phyloP scores from a whole-genome alignment of 2,329 filamentous ascomycete genomes.

The Exophiala phaeomuriformis region DNA sequence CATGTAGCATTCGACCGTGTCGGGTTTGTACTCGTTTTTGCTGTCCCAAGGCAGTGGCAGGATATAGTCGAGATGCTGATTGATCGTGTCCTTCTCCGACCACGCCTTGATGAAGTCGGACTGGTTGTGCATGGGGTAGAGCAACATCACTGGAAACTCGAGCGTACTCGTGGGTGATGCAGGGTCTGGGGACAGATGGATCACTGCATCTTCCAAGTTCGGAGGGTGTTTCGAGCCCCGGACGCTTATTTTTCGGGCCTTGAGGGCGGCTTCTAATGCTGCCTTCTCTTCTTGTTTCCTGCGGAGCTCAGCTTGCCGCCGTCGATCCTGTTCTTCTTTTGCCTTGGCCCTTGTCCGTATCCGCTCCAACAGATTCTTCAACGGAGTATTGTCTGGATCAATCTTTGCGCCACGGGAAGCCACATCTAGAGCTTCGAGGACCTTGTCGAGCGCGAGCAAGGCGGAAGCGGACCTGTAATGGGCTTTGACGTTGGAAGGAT shows the following conservation, averaged over 20 bases:
- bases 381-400: conserved; percentile 62
- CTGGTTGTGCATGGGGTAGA: conserved; percentile 77
- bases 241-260: conserved; percentile 61
- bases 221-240: conserved; percentile 64
- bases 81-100: conserved; percentile 65
- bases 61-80: conserved; percentile 74
- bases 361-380: conserved; percentile 56
- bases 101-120: conserved; percentile 89
- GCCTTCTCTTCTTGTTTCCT: conserved; percentile 46
- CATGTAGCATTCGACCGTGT: conserved; percentile 76
- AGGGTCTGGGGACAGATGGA: conserved; percentile 64
- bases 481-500: conserved; percentile 77
- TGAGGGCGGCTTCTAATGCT: conserved; percentile 59
- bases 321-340: conserved; percentile 49
- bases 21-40: conserved; percentile 56
- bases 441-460: conserved; percentile 68
- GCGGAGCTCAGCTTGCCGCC: conserved; percentile 47
- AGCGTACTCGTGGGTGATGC: conserved; percentile 65
- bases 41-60: conserved; percentile 83
- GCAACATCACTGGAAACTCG: conserved; percentile 67
- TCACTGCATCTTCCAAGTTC: conserved; percentile 75
- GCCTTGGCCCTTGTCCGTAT: conserved; percentile 54
- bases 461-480: conserved; percentile 78
- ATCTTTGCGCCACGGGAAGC: conserved; percentile 65
- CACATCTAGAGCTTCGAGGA: conserved; percentile 72